phyloP scores from a whole-genome alignment of 2,329 filamentous ascomycete genomes.

The Monosporascus ibericus region DNA sequence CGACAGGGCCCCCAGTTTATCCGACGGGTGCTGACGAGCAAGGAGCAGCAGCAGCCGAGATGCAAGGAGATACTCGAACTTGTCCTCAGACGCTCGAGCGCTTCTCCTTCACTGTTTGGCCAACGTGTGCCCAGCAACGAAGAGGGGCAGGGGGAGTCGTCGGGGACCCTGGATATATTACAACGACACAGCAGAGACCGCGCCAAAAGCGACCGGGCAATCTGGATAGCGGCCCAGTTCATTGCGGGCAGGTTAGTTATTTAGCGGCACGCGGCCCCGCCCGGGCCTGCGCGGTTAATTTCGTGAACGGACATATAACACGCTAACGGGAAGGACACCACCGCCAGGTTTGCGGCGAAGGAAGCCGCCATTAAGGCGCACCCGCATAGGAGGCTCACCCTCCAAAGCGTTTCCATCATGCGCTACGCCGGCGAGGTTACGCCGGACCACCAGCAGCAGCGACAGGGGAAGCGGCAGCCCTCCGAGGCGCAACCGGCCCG shows the following conservation, averaged over 20 bases:
- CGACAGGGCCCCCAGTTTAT: constrained; percentile 39
- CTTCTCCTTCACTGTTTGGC: background rate
- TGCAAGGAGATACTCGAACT: constrained; percentile 7
- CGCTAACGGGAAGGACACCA: background rate
- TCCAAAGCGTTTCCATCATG: constrained; percentile 52
- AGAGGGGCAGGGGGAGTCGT: background rate
- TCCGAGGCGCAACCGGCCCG: too few species aligned
- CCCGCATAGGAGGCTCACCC: constrained; percentile 49
- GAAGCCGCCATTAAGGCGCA: constrained; percentile 72
- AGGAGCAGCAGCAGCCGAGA: constrained; percentile 28
- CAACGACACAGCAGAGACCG: too few species aligned
- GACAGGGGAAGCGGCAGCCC: too few species aligned
- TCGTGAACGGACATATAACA: too few species aligned
- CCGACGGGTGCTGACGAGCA: constrained; percentile 37
- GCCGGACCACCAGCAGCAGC: background rate
- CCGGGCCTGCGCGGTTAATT: background rate
- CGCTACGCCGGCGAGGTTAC: background rate
- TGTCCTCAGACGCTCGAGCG: constrained; percentile 1
- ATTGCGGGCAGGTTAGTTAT: constrained; percentile 37
- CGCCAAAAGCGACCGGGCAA: constrained; percentile 8
- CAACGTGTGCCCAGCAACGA: too few species aligned
- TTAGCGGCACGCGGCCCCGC: background rate
- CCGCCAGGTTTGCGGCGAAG: constrained; percentile 60
- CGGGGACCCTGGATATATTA: too few species aligned
- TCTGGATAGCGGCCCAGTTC: constrained; percentile 34